Evolutionary conservation across 2,329 filamentous ascomycete genomes (phyloP).

Genomic region (Lasiodiplodia theobromae): DNA sequence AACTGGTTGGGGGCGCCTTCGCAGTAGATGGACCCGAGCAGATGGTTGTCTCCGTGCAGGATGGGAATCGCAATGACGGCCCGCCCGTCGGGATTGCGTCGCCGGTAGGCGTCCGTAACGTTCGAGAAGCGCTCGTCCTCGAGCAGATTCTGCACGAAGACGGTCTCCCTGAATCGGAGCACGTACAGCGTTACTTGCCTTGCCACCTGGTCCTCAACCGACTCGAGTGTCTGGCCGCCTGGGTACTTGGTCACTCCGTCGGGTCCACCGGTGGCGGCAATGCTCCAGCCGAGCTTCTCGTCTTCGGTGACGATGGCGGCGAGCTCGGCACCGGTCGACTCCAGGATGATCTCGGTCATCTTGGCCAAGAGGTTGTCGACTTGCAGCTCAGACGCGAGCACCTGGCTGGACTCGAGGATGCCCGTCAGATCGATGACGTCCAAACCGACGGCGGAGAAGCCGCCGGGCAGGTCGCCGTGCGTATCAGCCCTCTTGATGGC

Average conservation of each 20-base stretch:
- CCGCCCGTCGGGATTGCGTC: conserved; percentile 72
- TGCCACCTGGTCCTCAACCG: conserved; percentile 71
- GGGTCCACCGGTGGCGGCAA: conserved; percentile 76
- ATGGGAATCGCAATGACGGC: conserved; percentile 84
- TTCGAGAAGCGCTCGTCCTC: conserved; percentile 81
- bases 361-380: conserved; percentile 79
- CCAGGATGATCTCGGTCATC: conserved; percentile 81
- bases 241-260: conserved; percentile 74
- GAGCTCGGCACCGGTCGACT: conserved; percentile 76
- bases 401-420: conserved; percentile 79
- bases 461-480: conserved; percentile 64
- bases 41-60: conserved; percentile 71
- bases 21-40: conserved; percentile 78
- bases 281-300: conserved; percentile 69
- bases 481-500: conserved; percentile 47
- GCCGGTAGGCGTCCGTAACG: conserved; percentile 72
- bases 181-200: conserved; percentile 80
- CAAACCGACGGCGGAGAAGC: conserved; percentile 70
- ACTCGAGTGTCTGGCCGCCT: conserved; percentile 68
- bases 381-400: conserved; percentile 79
- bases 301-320: conserved; percentile 79
- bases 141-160: conserved; percentile 76
- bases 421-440: conserved; percentile 85
- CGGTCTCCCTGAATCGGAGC: conserved; percentile 75
- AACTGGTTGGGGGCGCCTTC: conserved; percentile 78